Conservation (phyloP, 139 green algal species). For the Monoraphidium neglectum region DNA sequence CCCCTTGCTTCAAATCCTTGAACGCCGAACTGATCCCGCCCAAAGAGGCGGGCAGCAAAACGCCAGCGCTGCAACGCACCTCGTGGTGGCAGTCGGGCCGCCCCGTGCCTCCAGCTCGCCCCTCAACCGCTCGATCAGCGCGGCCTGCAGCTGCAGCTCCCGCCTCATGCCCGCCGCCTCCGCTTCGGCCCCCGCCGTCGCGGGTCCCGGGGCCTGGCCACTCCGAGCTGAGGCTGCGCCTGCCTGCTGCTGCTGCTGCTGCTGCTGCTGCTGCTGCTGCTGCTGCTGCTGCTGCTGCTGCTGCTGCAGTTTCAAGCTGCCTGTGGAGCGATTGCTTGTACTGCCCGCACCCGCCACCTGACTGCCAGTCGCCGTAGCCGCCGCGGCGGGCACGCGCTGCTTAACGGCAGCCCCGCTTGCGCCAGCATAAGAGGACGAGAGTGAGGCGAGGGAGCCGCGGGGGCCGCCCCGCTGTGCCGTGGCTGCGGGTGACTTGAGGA, state of each 20-base stretch:
- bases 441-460: no score
- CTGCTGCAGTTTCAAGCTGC: not conserved
- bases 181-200: not conserved
- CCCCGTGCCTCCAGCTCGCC: constrained; percentile 26
- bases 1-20: no score
- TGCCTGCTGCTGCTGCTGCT: not conserved
- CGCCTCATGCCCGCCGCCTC: not conserved
- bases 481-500: no score
- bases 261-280: not conserved
- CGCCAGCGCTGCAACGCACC: no score
- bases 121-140: constrained; percentile 40
- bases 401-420: not conserved
- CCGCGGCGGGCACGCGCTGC: not conserved
- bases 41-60: no score
- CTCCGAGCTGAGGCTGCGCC: not conserved
- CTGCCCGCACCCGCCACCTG: not conserved
- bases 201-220: not conserved
- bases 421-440: no score
- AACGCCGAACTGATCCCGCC: no score
- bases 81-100: no score
- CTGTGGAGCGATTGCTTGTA: not conserved
- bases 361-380: not conserved
- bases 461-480: no score
- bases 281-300: not conserved
- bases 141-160: constrained; percentile 51